Evolutionary conservation across 164 flowering plant genomes (phyloP).

Genomic region (Umbilicus rupestris): DNA sequence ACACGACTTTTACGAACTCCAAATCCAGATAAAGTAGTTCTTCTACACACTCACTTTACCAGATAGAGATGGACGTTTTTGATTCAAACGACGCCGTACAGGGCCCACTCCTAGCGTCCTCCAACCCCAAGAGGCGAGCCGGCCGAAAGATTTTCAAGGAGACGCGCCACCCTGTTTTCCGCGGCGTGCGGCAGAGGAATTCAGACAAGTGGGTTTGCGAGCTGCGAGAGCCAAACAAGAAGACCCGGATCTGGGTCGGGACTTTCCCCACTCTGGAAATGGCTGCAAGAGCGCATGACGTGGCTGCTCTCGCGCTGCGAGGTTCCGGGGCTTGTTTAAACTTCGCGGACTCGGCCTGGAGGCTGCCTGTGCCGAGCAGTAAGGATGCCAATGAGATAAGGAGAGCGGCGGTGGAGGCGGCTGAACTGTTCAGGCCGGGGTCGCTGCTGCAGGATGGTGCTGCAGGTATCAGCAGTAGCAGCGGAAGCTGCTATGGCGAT

Average conservation of each 20-base stretch:
- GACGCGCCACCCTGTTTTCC: constrained; percentile 16
- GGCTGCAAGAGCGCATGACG: constrained; percentile 73
- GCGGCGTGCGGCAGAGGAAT: constrained; percentile 14
- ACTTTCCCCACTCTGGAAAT: constrained; percentile 51
- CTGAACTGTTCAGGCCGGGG: constrained; percentile 43
- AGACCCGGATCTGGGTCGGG: constrained; percentile 59
- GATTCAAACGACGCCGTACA: not conserved
- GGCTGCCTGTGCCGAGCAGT: constrained; percentile 43
- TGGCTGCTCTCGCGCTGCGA: constrained; percentile 51
- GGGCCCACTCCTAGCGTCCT: constrained; percentile 8
- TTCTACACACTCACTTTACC: not conserved
- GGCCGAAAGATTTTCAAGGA: constrained; percentile 13
- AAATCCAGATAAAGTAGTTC: not conserved
- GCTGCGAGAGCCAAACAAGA: constrained; percentile 58
- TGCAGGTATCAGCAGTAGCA: not conserved
- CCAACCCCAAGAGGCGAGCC: constrained; percentile 12
- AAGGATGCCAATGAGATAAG: constrained; percentile 49
- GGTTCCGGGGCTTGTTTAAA: constrained; percentile 60
- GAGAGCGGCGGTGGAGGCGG: constrained; percentile 63
- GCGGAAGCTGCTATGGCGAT: not conserved
- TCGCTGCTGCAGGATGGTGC: not conserved
- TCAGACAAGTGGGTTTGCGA: constrained; percentile 58
- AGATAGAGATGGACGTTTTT: not conserved
- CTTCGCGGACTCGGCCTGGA: constrained; percentile 69
- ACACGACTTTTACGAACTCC: not conserved